Conservation (phyloP, 768 basidiomycete genomes). For the Hypholoma fasciculare region DNA sequence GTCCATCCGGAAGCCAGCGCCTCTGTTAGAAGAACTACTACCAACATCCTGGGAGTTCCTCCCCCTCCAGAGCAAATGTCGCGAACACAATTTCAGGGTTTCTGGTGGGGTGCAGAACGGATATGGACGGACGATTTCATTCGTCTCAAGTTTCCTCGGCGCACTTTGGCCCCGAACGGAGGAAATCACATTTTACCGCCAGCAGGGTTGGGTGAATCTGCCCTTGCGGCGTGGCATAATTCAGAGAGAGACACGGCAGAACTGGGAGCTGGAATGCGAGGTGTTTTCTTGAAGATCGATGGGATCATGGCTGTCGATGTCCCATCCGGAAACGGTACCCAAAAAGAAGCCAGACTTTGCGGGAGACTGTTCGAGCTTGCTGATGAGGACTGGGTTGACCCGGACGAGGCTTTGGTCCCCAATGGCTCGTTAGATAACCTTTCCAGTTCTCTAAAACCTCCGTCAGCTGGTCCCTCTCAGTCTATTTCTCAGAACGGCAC, state of each 20-base stretch:
- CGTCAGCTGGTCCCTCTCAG: background rate
- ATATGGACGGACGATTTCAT: slow-evolving; percentile 89
- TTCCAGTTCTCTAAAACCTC: background rate
- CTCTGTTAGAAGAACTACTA: slow-evolving; percentile 25
- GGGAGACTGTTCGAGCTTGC: slow-evolving; percentile 81
- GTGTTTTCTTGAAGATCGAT: slow-evolving; percentile 72
- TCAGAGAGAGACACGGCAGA: slow-evolving; percentile 25
- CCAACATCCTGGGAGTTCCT: slow-evolving; percentile 17
- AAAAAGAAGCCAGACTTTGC: slow-evolving; percentile 64
- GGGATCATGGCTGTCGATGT: slow-evolving; percentile 65
- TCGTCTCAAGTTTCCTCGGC: slow-evolving; percentile 69
- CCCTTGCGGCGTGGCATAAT: slow-evolving; percentile 23
- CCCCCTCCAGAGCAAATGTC: slow-evolving; percentile 19
- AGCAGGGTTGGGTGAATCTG: slow-evolving; percentile 52
- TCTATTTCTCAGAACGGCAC: background rate
- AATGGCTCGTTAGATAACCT: too few relatives aligned
- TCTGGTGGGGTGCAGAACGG: slow-evolving; percentile 90
- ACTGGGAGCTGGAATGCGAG: slow-evolving; percentile 58
- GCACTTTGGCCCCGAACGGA: slow-evolving; percentile 67
- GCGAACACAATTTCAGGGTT: slow-evolving; percentile 70
- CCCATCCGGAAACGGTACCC: slow-evolving; percentile 35
- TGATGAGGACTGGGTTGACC: slow-evolving; percentile 69
- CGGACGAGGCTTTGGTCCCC: background rate
- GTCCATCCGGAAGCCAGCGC: slow-evolving; percentile 16
- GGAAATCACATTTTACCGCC: slow-evolving; percentile 59